These are phyloP conservation scores for Ophiocordyceps unilateralis DNA, from an alignment of 2,329 filamentous ascomycete genomes.

Conservation along the genomic window DNA sequence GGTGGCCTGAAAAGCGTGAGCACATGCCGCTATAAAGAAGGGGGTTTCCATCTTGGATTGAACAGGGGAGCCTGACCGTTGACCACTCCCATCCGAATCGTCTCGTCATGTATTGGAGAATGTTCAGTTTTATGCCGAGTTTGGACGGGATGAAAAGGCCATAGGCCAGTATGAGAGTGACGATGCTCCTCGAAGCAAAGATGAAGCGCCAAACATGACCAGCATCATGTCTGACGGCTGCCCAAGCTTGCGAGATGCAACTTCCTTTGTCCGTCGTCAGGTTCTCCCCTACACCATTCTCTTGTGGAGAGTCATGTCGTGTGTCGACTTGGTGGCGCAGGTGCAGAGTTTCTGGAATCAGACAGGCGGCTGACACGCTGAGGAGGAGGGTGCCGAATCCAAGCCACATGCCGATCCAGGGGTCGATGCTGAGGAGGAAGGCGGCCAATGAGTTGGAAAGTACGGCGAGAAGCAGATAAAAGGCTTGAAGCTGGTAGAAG, in stretches of 20 bases:
- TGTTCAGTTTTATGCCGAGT: conserved; percentile 14
- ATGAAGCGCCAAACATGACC: conserved; percentile 21
- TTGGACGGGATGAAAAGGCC: conserved; percentile 11
- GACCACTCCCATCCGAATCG: conserved; percentile 32
- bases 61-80: conserved; percentile 10
- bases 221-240: conserved; percentile 12
- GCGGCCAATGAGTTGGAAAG: conserved; percentile 22
- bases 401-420: conserved; percentile 22
- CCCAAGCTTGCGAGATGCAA: conserved; percentile 7
- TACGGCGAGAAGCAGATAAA: conserved; percentile 20
- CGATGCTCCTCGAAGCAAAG: conserved; percentile 18
- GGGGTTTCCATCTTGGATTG: too few species aligned
- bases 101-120: conserved; percentile 35
- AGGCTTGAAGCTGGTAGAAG: conserved; percentile 22
- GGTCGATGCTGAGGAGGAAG: conserved; percentile 18
- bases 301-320: background rate
- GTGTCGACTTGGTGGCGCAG: conserved; percentile 9
- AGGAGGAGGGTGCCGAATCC: conserved; percentile 14
- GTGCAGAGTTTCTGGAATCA: conserved; percentile 25
- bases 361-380: conserved; percentile 11
- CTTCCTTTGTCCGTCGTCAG: background rate
- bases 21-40: background rate
- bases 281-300: background rate
- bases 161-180: conserved; percentile 19
- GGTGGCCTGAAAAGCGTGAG: conserved; percentile 15